These are phyloP conservation scores for Saussurea involucrata DNA, from an alignment of 129 eudicot genomes.

Conservation along the genomic window DNA sequence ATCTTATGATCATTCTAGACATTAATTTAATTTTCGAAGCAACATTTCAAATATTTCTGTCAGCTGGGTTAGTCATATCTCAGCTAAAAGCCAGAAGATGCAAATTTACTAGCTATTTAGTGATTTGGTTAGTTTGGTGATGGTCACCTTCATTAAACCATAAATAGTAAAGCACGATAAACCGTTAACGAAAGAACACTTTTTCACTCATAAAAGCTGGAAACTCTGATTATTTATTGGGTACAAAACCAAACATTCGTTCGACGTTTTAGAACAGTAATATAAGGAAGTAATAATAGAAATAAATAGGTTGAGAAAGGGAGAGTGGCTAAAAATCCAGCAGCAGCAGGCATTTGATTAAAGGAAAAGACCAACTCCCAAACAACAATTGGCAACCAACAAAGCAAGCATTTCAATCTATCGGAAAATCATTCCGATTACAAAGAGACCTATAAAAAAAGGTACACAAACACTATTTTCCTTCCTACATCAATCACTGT, in stretches of 20 bases:
- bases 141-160: too few relatives aligned
- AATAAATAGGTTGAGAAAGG: not conserved
- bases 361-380: slow-evolving; percentile 8
- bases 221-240: slow-evolving; percentile 7
- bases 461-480: slow-evolving; percentile 21
- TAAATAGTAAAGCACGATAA: too few relatives aligned
- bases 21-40: too few relatives aligned
- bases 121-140: too few relatives aligned
- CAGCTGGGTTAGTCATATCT: too few relatives aligned
- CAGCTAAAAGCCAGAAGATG: too few relatives aligned
- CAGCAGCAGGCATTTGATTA: slow-evolving; percentile 13
- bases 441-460: slow-evolving; percentile 19
- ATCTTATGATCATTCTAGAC: too few relatives aligned
- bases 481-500: slow-evolving; percentile 32
- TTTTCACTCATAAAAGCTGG: not conserved
- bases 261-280: not conserved
- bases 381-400: slow-evolving; percentile 16
- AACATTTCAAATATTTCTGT: too few relatives aligned
- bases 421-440: slow-evolving; percentile 4
- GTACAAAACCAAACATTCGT: slow-evolving; percentile 19
- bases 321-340: slow-evolving; percentile 14
- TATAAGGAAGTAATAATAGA: not conserved
- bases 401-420: slow-evolving; percentile 13
- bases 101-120: too few relatives aligned
- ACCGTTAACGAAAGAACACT: not conserved